These are phyloP conservation scores for Sarcodon sp. DNA, from an alignment of 768 basidiomycete species.

Conservation along the genomic window DNA sequence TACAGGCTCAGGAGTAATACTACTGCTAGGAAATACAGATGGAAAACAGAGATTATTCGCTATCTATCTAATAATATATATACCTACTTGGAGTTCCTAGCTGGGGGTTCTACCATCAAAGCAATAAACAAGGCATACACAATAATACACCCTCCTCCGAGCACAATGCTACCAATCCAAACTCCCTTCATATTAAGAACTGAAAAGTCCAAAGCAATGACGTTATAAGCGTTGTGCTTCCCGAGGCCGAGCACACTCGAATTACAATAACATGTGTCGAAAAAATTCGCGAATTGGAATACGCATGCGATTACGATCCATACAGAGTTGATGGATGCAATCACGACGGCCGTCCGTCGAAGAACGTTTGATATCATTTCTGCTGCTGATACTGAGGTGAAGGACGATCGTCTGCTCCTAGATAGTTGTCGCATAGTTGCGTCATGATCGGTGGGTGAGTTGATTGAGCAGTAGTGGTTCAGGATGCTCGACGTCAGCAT, in stretches of 20 bases:
- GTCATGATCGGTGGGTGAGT: too few species aligned
- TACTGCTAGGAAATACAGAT: too few species aligned
- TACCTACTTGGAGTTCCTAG: too few species aligned
- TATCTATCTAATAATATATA: too few species aligned
- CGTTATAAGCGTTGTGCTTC: neutral
- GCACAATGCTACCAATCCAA: neutral
- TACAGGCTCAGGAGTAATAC: too few species aligned
- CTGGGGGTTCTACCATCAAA: neutral
- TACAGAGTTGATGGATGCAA: constrained; percentile 17
- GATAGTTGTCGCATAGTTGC: neutral
- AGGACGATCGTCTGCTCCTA: neutral
- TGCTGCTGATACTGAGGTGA: neutral
- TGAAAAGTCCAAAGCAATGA: neutral
- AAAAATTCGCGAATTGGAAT: constrained; percentile 17
- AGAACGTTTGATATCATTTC: constrained; percentile 7
- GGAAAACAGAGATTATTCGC: too few species aligned
- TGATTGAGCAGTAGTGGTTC: neutral
- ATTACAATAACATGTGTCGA: constrained; percentile 17
- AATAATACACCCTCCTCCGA: neutral
- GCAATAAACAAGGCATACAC: neutral
- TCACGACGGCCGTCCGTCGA: constrained; percentile 13
- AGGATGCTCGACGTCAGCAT: neutral
- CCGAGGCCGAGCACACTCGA: constrained; percentile 9
- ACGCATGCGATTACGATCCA: constrained; percentile 14
- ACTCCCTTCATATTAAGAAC: neutral